Evolutionary conservation across 768 basidiomycete species (phyloP), one percentile per base, ranked within the genome.

Genomic region (Suillus placidus): DNA sequence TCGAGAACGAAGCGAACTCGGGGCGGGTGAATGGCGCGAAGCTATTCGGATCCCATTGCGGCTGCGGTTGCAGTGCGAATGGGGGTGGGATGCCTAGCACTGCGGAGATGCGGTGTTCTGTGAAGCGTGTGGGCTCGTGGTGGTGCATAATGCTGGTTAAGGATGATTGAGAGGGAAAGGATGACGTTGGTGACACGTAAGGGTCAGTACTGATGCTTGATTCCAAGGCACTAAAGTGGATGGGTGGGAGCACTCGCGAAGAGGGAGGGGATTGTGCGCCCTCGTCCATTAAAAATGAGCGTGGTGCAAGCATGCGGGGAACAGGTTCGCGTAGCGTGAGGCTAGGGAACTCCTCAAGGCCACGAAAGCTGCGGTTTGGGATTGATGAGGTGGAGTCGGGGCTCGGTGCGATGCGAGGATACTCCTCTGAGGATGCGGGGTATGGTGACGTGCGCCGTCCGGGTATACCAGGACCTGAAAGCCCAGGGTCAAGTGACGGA

Each of bases 51-150:
- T 88, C 85, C 89, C 90, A 91, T 61, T 86, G 88, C 1, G 89
- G 89, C 61, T 77, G 79, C 3, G 90, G 90, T 72, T 91, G 87
- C 4, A 92, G 77, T 12, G 87, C 85, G 71, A 86, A 90, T 3
- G 90, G 90, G 18, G 89, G 82, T 0, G 83, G 78, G 45, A 84
- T 73, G 62, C 64, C 68, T 23, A 67, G 67, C 23, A 40, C 51
- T 26, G 49, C 30, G 34, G 70, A 45, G 13, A 61, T 71, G 43
- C 57, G 47, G 37, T 56, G 66, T n/a, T 71, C 70, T 40, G 64
- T 55, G 12, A 69, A 65, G 57, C 68, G 74, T 35, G 74, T 68
- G 37, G 76, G 47, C 30, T 73, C 68, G 43, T 66, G 73, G 43
- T 60, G 68, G 43, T 54, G 71, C 32, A 64, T 35, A 56, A 61